Base-by-base conservation (phyloP, 257 asterid genomes). In the Ligustrum vulgare region DNA sequence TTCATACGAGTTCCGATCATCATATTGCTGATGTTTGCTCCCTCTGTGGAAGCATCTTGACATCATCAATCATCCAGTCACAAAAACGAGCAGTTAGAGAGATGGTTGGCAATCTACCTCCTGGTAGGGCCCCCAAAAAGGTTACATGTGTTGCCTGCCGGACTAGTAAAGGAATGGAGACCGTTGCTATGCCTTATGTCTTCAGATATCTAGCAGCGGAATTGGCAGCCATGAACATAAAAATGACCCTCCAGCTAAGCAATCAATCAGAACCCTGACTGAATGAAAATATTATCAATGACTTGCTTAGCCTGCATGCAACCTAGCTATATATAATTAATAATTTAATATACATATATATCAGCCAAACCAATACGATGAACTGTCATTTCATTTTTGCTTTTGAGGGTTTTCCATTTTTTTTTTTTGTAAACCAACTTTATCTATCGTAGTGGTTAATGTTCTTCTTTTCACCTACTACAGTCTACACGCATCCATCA, bases 161-260 rank as follows among this genome's bases (percentile, higher is more conserved):
- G 81, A 85, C 93, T 13, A 90, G 97, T 33, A 90, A 87, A 80
- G 97, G 97, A 8, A 95, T 95, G 98, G 99, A 93, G 87, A 95
- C 96, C 3, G 98, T 95, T 18, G 90, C 98, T 3, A 91, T 95
- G 99, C 98, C 99, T 1, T 95, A 91, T 15, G 99, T 95, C 3
- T 93, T 93, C 62, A 85, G 94, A 80, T 93, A 91, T 81, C 80
- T 95, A 69, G 99, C 99, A 43, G 93, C 96, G 2, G 99, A 95
- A 83, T 80, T 95, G 87, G 97, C 97, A 0, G 91, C 97, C 70
- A 95, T 95, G 99, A 95, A 95, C 82, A 90, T 95, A 3, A 91
- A 90, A 75, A 81, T 95, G 96, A 85, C 91, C 33, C 91, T 95
- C 41, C 80, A 86, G 71, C 83, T 93, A 45, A 89, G 90, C 74